Evolutionary conservation across 164 flowering plant genomes (phyloP).

Genomic region (Chloranthus sessilifolius): DNA sequence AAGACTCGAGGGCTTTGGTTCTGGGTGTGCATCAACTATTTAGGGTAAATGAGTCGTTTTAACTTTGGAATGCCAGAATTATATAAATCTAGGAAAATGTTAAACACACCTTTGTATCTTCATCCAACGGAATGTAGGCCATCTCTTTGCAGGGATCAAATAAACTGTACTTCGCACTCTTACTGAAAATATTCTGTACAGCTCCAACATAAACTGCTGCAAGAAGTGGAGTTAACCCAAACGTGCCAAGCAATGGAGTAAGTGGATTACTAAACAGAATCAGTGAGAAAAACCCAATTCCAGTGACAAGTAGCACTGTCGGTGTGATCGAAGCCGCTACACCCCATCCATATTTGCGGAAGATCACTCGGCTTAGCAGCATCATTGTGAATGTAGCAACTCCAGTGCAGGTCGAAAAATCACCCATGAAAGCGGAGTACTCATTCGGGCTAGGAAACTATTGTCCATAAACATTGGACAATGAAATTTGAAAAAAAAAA

Average conservation of each 20-base stretch:
- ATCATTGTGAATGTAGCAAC: slow-evolving; percentile 27
- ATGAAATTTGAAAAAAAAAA: too few relatives aligned
- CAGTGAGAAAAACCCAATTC: slow-evolving; percentile 24
- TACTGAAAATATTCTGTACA: slow-evolving; percentile 26
- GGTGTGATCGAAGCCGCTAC: slow-evolving; percentile 30
- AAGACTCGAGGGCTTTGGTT: too few relatives aligned
- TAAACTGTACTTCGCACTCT: slow-evolving; percentile 31
- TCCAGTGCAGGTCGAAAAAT: slow-evolving; percentile 25
- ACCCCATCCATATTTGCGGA: slow-evolving; percentile 31
- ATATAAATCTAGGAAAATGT: neutral
- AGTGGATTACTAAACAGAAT: slow-evolving; percentile 21
- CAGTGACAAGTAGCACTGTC: slow-evolving; percentile 22
- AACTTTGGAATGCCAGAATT: too few relatives aligned
- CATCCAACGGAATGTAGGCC: slow-evolving; percentile 32
- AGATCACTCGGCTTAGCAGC: slow-evolving; percentile 25
- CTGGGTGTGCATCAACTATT: neutral
- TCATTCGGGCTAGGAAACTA: slow-evolving; percentile 32
- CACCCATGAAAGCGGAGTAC: slow-evolving; percentile 31
- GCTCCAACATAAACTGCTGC: slow-evolving; percentile 33
- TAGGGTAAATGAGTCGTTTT: neutral
- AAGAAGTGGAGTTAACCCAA: slow-evolving; percentile 27
- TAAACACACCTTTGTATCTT: slow-evolving; percentile 23
- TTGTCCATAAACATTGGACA: neutral
- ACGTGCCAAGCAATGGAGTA: slow-evolving; percentile 16
- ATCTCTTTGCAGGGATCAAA: slow-evolving; percentile 31